Base-by-base conservation (phyloP, 1,284 basidiomycete genomes). In the Cutaneotrichosporon daszewskae region DNA sequence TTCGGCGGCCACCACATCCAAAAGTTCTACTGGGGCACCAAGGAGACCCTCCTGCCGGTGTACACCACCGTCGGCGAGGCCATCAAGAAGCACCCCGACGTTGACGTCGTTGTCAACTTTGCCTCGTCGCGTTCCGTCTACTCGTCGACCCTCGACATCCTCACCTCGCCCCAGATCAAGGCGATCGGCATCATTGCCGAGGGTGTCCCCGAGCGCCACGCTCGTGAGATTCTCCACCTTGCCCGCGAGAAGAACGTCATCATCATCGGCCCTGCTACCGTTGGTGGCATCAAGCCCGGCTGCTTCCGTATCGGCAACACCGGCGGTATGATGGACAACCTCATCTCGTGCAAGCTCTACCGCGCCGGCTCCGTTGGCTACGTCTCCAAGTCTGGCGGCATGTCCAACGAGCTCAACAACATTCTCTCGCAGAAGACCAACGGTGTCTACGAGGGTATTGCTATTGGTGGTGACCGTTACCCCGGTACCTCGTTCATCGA, bases 371-470 rank as follows among this genome's bases (percentile, higher is more conserved):
- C 91, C 18, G 88, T 98, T 62, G 94, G 90, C 66, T 97, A 97
- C 75, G 94, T 98, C 69, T 96, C 90, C 74, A 98, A 98, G 78
- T 97, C 94, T 12, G 94, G 94, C 59, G 94, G 95, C 72, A 98
- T 98, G 95, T 98, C 94, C 60, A 98, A 98, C 78, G 95, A 98
- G 76, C 79, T 98, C 61, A 97, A 98, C 86, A 98, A 97, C 79
- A 98, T 98, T 69, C 84, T 98, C 55, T 92, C 91, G 35, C 81
- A 95, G 69, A 84, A 87, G 69, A 96, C 92, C 69, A 92, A 98
- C 76, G 95, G 94, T 64, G 95, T 91, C 54, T 98, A 97, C 76
- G 94, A 98, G 79, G 94, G 94, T 79, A 94, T 98, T 68, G 94
- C 94, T 70, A 98, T 98, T 60, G 94, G 95, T 68, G 94, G 94